A percentile compares a stretch with the other conserved stretches of the same genome.
Conservation (phyloP, 805 yeast genomes). For the Pichia gijzeniarum region DNA sequence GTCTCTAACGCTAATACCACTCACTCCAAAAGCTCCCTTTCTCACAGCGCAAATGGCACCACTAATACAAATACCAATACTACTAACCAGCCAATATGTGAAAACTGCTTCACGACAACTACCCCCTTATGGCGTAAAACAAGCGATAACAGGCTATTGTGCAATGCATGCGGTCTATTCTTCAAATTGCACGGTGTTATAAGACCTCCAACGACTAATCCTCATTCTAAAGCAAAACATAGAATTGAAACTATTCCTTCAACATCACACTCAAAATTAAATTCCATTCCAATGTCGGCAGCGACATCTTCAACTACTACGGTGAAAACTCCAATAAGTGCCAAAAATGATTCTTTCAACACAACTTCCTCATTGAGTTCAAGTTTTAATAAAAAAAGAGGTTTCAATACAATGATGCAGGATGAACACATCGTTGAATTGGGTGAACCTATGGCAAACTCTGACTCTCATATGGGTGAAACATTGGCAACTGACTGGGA, state of each 20-base stretch:
- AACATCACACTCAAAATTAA: no score
- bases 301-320: background rate
- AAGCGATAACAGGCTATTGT: constrained; percentile 75
- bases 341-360: background rate
- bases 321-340: background rate
- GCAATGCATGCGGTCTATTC: constrained; percentile 92
- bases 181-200: constrained; percentile 73
- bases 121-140: constrained; percentile 90
- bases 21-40: background rate
- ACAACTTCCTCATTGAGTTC: constrained; percentile 1
- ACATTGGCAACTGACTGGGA: constrained; percentile 31
- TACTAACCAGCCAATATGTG: constrained; percentile 45
- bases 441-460: constrained; percentile 16
- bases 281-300: no score
- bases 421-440: constrained; percentile 10
- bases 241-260: background rate
- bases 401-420: constrained; percentile 3
- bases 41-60: background rate
- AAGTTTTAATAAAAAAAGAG: constrained; percentile 7
- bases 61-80: background rate
- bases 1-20: constrained; percentile 5
- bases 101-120: constrained; percentile 84
- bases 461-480: constrained; percentile 29
- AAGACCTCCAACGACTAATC: constrained; percentile 21
- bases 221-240: background rate